phyloP scores from a whole-genome alignment of 2,329 filamentous ascomycete genomes.

The Aspergillus uvarum region DNA sequence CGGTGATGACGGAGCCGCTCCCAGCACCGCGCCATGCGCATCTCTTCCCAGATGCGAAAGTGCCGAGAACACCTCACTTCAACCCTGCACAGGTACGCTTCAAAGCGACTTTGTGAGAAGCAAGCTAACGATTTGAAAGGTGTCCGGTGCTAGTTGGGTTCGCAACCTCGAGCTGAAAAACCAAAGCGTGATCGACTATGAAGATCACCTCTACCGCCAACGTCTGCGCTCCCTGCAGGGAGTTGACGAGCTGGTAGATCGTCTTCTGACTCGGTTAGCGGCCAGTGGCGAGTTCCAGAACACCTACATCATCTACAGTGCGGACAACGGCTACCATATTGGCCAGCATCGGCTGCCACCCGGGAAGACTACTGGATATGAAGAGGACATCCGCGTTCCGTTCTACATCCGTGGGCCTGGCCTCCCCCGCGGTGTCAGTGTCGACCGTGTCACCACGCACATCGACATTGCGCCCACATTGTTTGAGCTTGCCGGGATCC shows the following conservation, averaged over 20 bases:
- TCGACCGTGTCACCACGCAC: constrained; percentile 58
- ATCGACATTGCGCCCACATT: constrained; percentile 64
- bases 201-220: constrained; percentile 51
- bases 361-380: constrained; percentile 50
- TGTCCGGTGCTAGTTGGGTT: constrained; percentile 36
- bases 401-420: constrained; percentile 60
- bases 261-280: constrained; percentile 40
- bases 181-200: constrained; percentile 45
- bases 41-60: constrained; percentile 57
- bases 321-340: constrained; percentile 59
- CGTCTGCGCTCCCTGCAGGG: constrained; percentile 50
- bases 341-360: constrained; percentile 57
- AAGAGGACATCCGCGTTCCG: constrained; percentile 56
- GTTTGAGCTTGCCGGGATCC: constrained; percentile 41
- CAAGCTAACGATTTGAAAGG: constrained; percentile 10
- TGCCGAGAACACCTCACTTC: constrained; percentile 63
- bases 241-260: constrained; percentile 53
- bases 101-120: background rate
- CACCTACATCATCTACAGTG: constrained; percentile 59
- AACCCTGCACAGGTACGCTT: constrained; percentile 57
- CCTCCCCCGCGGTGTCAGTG: constrained; percentile 43
- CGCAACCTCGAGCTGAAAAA: constrained; percentile 42
- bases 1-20: constrained; percentile 41
- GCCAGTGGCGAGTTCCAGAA: constrained; percentile 42
- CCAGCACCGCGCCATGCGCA: constrained; percentile 59